phyloP scores from a whole-genome alignment of 2,329 filamentous ascomycete species.

The Sporothrix pseudoabietina region DNA sequence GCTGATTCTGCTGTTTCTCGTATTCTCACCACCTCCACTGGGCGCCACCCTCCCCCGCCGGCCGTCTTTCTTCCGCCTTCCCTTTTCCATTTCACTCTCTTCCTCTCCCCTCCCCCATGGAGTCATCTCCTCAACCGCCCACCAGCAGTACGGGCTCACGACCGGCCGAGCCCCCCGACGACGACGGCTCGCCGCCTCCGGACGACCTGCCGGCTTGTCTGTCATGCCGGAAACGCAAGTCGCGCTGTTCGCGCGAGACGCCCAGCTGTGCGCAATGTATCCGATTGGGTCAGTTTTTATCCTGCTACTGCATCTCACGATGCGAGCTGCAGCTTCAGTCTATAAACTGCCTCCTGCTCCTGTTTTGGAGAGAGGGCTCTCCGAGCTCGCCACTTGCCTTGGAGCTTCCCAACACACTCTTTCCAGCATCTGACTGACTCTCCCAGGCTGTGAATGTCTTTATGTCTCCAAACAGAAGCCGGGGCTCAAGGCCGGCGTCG shows the following conservation, averaged over 20 bases:
- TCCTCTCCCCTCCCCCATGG: neutral
- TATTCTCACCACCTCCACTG: slow-evolving; percentile 7
- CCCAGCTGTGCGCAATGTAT: slow-evolving; percentile 33
- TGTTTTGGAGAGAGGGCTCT: neutral
- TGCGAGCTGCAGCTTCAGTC: neutral
- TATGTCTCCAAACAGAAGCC: slow-evolving; percentile 26
- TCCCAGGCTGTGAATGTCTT: slow-evolving; percentile 26
- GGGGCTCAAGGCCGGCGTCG: slow-evolving; percentile 18
- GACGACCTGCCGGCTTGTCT: slow-evolving; percentile 31
- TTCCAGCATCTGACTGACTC: neutral
- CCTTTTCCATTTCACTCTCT: neutral
- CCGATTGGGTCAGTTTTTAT: slow-evolving; percentile 25
- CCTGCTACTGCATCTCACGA: neutral
- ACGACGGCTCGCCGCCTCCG: slow-evolving; percentile 26
- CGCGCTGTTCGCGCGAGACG: slow-evolving; percentile 33
- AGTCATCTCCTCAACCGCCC: slow-evolving; percentile 6
- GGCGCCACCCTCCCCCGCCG: neutral
- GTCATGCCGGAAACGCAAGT: slow-evolving; percentile 33
- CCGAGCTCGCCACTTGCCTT: neutral
- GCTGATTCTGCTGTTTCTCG: neutral
- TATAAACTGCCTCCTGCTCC: neutral
- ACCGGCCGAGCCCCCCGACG: slow-evolving; percentile 15
- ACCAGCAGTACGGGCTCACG: slow-evolving; percentile 3
- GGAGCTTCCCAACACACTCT: too few relatives aligned
- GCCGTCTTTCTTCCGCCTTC: neutral